Evolutionary conservation across 306 rosid species (phyloP), one percentile per base, ranked within the genome.

Genomic region (Trifolium pratense): DNA sequence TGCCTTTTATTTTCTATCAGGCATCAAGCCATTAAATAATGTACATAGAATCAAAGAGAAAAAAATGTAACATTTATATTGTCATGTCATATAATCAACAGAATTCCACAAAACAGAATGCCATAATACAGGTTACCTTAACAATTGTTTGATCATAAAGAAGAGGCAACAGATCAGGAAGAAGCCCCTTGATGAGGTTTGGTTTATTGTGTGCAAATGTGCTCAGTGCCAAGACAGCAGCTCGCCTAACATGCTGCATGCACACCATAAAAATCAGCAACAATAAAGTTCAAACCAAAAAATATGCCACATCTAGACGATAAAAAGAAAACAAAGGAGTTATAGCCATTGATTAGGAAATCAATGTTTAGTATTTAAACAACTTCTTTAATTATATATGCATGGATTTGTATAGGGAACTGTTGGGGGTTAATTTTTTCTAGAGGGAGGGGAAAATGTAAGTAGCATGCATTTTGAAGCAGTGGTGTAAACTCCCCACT

Each of bases 161-260:
- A 79, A 95, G 97, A 15, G 99, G 99, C 80, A 95, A 73, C 79
- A 95, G 79, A 72, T 91, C 91, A 7, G 99, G 92, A 80, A 95
- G 99, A 81, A 95, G 97, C 36, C 95, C 97, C 86, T 92, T 95
- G 77, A 95, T 80, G 36, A 92, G 90, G 82, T 95, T 92, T 37
- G 99, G 97, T 82, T 95, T 95, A 77, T 95, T 92, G 92, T 95
- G 99, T 43, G 99, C 97, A 71, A 92, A 95, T 52, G 99, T 95
- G 84, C 95, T 95, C 73, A 95, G 82, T 60, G 97, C 97, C 97
- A 95, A 84, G 66, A 95, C 99, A 74, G 97, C 99, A 46, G 99
- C 99, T 75, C 99, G 96, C 82, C 99, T 90, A 49, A 92, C 99
- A 88, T 95, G 97, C 99, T 95, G 87, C 86, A 80, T 60, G 52